Conservation (phyloP, 371 early-diverging fungal species). For the Syncephalis plumigaleata region DNA sequence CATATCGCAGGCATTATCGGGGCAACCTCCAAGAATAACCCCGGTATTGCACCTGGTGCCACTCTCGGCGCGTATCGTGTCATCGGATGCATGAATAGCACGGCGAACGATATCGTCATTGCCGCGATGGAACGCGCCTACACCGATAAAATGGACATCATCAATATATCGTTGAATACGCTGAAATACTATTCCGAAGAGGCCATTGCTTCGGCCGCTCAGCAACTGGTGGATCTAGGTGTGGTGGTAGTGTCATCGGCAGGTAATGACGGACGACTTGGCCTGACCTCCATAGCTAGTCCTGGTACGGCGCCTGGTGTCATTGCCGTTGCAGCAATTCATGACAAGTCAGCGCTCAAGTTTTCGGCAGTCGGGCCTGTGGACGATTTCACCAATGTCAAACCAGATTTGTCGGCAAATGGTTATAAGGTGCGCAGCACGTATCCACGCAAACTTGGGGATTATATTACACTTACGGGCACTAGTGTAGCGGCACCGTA, state of each 20-base stretch:
- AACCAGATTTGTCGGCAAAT: conserved; percentile 51
- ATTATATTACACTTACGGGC: conserved; percentile 37
- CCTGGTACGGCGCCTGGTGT: conserved; percentile 41
- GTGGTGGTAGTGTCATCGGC: conserved; percentile 30
- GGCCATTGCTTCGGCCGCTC: conserved; percentile 18
- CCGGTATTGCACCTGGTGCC: conserved; percentile 39
- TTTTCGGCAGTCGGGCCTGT: conserved; percentile 53
- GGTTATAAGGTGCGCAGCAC: conserved; percentile 57
- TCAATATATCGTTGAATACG: conserved; percentile 49
- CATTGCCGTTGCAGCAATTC: conserved; percentile 57
- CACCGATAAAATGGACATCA: conserved; percentile 35
- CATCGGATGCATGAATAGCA: conserved; percentile 37
- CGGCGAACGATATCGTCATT: conserved; percentile 36
- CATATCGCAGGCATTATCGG: conserved; percentile 41
- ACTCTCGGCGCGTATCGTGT: conserved; percentile 34
- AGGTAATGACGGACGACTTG: conserved; percentile 54
- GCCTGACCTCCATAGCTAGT: conserved; percentile 33
- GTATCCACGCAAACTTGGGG: conserved; percentile 23
- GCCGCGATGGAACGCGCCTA: conserved; percentile 37
- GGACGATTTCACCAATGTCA: conserved; percentile 39
- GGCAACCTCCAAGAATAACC: conserved; percentile 18
- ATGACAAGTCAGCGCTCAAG: conserved; percentile 26
- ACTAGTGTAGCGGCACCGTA: conserved; percentile 57
- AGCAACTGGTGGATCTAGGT: conserved; percentile 18
- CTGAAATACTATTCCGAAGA: conserved; percentile 21